These are phyloP conservation scores for Kwoniella mangroviensis DNA, from an alignment of 768 basidiomycete genomes.

Conservation along the genomic window DNA sequence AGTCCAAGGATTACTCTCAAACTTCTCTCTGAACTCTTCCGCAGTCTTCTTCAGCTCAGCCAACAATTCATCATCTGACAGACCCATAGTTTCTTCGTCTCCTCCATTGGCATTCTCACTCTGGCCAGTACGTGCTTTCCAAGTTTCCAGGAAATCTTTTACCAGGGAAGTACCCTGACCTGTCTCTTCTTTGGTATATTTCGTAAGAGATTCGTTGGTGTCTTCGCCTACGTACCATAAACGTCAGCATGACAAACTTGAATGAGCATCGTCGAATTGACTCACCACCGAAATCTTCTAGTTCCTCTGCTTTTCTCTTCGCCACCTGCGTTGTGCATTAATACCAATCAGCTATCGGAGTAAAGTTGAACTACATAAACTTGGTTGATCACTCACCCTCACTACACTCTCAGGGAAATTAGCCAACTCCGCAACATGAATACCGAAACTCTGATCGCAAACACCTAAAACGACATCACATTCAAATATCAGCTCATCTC, in stretches of 20 bases:
- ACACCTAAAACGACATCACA: conserved; percentile 65
- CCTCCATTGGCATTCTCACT: conserved; percentile 31
- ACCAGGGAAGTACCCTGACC: conserved; percentile 82
- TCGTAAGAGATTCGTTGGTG: conserved; percentile 58
- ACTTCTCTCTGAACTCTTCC: conserved; percentile 68
- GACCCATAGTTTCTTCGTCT: conserved; percentile 62
- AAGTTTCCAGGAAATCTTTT: conserved; percentile 74
- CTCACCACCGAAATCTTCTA: conserved; percentile 78
- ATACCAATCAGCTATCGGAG: neutral
- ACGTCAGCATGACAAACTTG: neutral
- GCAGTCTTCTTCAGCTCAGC: conserved; percentile 67
- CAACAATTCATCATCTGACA: conserved; percentile 61
- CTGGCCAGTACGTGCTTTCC: conserved; percentile 64
- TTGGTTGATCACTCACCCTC: conserved; percentile 63
- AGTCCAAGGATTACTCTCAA: conserved; percentile 78
- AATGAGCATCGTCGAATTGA: conserved; percentile 19
- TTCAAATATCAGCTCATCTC: neutral
- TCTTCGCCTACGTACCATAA: conserved; percentile 38
- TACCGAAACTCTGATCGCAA: conserved; percentile 97
- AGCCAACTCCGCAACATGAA: conserved; percentile 95
- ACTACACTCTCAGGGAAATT: conserved; percentile 96
- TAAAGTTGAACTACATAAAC: neutral
- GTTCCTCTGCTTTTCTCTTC: conserved; percentile 86
- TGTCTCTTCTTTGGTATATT: conserved; percentile 66
- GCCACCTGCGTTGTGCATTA: conserved; percentile 66